Conservation (phyloP, 1,139 yeast species). For the Magnusiomyces suaveolens region DNA sequence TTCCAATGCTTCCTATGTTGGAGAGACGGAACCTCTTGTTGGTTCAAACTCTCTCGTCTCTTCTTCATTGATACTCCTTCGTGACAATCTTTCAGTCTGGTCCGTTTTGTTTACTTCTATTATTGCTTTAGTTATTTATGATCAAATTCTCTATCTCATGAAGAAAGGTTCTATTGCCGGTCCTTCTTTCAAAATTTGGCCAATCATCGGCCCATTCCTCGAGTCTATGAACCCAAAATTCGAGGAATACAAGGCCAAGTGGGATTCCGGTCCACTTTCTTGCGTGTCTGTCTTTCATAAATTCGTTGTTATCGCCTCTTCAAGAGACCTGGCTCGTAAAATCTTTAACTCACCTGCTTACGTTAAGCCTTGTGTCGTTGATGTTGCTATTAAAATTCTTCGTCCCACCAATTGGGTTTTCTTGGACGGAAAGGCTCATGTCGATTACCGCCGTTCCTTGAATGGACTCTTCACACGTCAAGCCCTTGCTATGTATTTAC, state of each 20-base stretch:
- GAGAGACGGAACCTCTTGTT: neutral
- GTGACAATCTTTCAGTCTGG: constrained; percentile 25
- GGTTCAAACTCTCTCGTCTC: constrained; percentile 8
- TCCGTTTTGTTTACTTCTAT: constrained; percentile 45
- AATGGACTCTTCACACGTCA: constrained; percentile 79
- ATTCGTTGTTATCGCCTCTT: constrained; percentile 89
- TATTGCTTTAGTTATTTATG: constrained; percentile 52
- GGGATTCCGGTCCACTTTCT: constrained; percentile 89
- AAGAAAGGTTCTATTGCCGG: constrained; percentile 87
- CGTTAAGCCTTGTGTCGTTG: constrained; percentile 96
- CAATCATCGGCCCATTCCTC: constrained; percentile 89
- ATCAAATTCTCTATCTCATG: constrained; percentile 67
- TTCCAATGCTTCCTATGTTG: neutral
- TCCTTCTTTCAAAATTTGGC: constrained; percentile 79
- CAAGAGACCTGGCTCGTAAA: constrained; percentile 84
- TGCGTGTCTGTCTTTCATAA: constrained; percentile 97
- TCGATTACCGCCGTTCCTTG: constrained; percentile 82
- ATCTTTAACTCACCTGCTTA: constrained; percentile 74
- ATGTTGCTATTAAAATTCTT: constrained; percentile 84
- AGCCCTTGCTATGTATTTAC: constrained; percentile 76
- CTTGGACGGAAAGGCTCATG: constrained; percentile 88
- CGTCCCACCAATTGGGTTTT: constrained; percentile 97
- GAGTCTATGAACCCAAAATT: constrained; percentile 95
- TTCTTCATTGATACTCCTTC: constrained; percentile 7
- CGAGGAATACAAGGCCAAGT: constrained; percentile 82